Conservation (phyloP, 2,329 filamentous ascomycete species). For the Scopulariopsis brevicaulis region DNA sequence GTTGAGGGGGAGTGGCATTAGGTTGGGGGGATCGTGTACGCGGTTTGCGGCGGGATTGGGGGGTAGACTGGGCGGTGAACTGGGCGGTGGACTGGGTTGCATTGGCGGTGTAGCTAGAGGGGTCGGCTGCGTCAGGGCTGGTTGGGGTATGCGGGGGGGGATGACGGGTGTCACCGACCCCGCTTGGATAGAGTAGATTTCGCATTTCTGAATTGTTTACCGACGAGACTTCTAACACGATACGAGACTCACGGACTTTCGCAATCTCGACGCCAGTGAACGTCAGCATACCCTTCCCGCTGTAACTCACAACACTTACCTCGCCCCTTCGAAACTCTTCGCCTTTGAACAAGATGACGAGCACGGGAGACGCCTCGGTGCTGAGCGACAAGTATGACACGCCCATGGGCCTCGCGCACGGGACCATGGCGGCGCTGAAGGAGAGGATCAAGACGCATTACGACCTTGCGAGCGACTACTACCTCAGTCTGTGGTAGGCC, state of each 20-base stretch:
- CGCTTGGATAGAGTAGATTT: too few species aligned
- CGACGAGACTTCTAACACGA: too few species aligned
- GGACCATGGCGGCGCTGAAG: conserved; percentile 38
- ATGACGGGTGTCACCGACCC: too few species aligned
- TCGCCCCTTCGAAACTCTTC: neutral
- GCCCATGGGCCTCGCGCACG: conserved; percentile 29
- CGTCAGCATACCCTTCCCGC: too few species aligned
- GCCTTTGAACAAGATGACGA: neutral
- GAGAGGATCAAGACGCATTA: conserved; percentile 49
- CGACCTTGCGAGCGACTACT: conserved; percentile 50
- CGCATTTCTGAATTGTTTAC: too few species aligned
- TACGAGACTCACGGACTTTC: too few species aligned
- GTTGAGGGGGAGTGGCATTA: conserved; percentile 69
- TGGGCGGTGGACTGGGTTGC: too few species aligned
- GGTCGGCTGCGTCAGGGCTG: too few species aligned
- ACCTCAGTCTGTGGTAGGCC: conserved; percentile 44
- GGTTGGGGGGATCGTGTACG: neutral
- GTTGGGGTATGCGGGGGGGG: too few species aligned
- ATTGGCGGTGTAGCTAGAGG: too few species aligned
- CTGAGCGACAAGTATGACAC: conserved; percentile 34
- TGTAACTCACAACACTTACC: neutral
- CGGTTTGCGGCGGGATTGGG: neutral
- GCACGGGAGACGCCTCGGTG: conserved; percentile 14
- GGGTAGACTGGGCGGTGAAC: too few species aligned
- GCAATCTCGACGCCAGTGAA: too few species aligned